phyloP scores from a whole-genome alignment of 2,329 filamentous ascomycete species.

The Sporothrix euskadiensis region DNA sequence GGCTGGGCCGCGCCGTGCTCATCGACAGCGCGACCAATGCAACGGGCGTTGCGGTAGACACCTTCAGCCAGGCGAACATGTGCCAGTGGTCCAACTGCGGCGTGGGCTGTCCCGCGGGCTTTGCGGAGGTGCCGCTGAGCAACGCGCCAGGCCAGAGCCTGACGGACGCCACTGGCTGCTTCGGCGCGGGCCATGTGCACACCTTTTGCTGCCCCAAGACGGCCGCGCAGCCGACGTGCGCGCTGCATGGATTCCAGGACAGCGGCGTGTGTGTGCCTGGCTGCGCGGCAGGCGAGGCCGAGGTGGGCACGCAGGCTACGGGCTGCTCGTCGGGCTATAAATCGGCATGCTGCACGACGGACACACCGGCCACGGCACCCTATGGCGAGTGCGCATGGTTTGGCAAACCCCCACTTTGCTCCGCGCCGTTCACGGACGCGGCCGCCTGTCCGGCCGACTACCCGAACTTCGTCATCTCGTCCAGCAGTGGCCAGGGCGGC shows the following conservation, averaged over 20 bases:
- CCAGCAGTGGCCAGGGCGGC: not conserved
- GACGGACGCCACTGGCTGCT: not conserved
- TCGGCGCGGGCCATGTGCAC: not conserved
- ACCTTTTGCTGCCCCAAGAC: not conserved
- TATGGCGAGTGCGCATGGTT: not conserved
- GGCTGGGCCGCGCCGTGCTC: not conserved
- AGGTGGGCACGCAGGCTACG: not conserved
- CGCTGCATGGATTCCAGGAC: not conserved
- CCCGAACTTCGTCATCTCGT: constrained; percentile 5
- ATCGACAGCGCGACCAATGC: not conserved
- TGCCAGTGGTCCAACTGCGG: constrained; percentile 15
- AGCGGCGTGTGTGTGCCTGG: not conserved
- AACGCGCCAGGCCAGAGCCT: not conserved
- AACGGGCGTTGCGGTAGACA: not conserved
- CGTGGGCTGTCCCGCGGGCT: not conserved
- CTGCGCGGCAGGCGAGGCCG: not conserved
- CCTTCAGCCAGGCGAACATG: not conserved
- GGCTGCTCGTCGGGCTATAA: not conserved
- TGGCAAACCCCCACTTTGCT: not conserved
- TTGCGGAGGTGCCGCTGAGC: not conserved
- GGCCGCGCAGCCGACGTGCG: not conserved
- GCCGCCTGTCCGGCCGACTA: not conserved
- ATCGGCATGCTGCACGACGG: not conserved
- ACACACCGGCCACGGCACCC: not conserved
- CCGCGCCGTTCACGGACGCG: not conserved